Conservation (phyloP, 2,329 filamentous ascomycete species). For the Emergomyces orientalis region DNA sequence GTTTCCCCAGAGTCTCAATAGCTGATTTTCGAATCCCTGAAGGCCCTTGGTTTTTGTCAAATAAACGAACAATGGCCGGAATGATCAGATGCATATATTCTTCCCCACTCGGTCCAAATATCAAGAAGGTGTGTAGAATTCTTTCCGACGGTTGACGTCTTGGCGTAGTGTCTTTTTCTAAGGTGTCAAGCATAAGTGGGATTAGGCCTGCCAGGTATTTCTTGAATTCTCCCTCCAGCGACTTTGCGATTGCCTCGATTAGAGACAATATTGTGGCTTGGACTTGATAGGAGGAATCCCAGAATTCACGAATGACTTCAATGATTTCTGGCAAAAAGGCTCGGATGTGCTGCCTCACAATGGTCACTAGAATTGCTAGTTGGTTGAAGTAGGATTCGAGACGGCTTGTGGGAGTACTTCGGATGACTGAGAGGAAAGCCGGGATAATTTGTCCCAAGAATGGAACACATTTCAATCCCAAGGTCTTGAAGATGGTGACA, state of each 20-base stretch:
- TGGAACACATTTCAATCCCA: constrained; percentile 90
- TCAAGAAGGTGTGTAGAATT: constrained; percentile 87
- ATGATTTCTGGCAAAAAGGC: constrained; percentile 84
- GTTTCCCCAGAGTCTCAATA: constrained; percentile 88
- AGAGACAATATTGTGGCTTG: constrained; percentile 87
- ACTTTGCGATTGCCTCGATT: constrained; percentile 86
- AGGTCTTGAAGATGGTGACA: constrained; percentile 96
- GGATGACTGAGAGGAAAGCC: constrained; percentile 82
- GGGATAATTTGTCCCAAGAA: constrained; percentile 92
- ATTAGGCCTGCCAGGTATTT: constrained; percentile 83
- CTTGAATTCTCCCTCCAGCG: constrained; percentile 95
- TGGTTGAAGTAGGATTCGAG: constrained; percentile 98
- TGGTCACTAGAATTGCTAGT: constrained; percentile 81
- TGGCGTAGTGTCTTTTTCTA: constrained; percentile 72
- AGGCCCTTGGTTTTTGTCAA: constrained; percentile 79
- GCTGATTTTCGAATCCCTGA: constrained; percentile 71
- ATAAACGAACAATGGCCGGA: constrained; percentile 85
- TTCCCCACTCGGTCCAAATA: constrained; percentile 90
- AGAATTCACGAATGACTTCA: constrained; percentile 78
- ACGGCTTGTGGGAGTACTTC: constrained; percentile 64
- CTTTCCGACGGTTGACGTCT: constrained; percentile 77
- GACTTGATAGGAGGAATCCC: constrained; percentile 68
- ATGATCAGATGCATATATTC: constrained; percentile 99
- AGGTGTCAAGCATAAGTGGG: constrained; percentile 84
- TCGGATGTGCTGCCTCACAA: constrained; percentile 92